These are phyloP conservation scores for Wakefieldia striispora DNA, from an alignment of 768 basidiomycete genomes.

Conservation along the genomic window DNA sequence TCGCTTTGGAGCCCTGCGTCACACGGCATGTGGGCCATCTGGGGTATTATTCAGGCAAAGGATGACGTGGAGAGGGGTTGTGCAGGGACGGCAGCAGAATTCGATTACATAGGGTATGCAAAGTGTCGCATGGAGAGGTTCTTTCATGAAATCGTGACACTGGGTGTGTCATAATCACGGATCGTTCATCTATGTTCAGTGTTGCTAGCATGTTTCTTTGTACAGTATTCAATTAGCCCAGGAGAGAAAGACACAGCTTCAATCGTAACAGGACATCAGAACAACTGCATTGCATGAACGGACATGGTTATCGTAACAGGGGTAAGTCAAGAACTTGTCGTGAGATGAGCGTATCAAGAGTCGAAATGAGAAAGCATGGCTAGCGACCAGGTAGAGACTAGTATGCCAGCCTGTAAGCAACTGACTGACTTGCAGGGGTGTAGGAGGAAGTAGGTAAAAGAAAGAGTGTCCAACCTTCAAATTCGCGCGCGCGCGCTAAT, in stretches of 20 bases:
- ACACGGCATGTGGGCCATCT: slow-evolving; percentile 91
- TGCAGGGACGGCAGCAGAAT: slow-evolving; percentile 58
- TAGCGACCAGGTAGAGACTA: slow-evolving; percentile 8
- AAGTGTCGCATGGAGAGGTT: slow-evolving; percentile 64
- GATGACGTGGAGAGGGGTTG: slow-evolving; percentile 61
- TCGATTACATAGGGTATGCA: slow-evolving; percentile 88
- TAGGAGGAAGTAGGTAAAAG: slow-evolving; percentile 8
- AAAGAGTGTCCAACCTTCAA: slow-evolving; percentile 43
- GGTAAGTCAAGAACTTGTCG: slow-evolving; percentile 36
- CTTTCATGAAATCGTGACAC: slow-evolving; percentile 48
- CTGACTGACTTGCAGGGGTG: slow-evolving; percentile 4
- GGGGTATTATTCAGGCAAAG: slow-evolving; percentile 90
- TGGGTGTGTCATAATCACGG: slow-evolving; percentile 34
- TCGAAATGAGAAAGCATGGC: slow-evolving; percentile 20
- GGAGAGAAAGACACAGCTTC: slow-evolving; percentile 33
- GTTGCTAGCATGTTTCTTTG: neutral
- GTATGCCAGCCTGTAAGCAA: slow-evolving; percentile 6
- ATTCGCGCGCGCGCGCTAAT: slow-evolving; percentile 7
- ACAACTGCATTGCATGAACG: slow-evolving; percentile 19
- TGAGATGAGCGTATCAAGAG: slow-evolving; percentile 28
- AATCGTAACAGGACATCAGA: slow-evolving; percentile 40
- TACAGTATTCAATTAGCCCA: neutral
- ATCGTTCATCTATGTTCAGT: neutral
- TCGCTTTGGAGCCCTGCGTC: slow-evolving; percentile 86
- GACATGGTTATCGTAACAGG: slow-evolving; percentile 42